Base-by-base conservation (phyloP, 2,329 filamentous ascomycete genomes). In the Macrophomina tecta region DNA sequence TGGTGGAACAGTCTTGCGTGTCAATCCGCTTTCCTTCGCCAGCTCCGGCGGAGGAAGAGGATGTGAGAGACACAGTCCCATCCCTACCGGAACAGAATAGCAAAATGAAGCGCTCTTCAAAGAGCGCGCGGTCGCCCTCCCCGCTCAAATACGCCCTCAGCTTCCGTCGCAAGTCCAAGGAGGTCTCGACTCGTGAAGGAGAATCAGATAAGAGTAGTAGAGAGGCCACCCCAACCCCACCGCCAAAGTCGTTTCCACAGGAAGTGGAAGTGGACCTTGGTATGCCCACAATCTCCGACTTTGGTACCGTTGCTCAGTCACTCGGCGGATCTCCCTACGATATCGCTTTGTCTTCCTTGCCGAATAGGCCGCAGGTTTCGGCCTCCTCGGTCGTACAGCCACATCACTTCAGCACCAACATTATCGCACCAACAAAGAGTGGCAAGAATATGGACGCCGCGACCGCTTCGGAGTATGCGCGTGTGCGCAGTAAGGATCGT, bases 251-350 rank as follows among this genome's bases (percentile, higher is more conserved):
- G 18, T 6, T 6, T 5, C 7, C 2, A 4, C 16, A 30, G n/a
- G 48, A 53, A 14, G 7, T n/a, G n/a, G 69, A 69, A 38, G 65
- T 73, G 14, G 67, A 70, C n/a, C 61, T 69, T 42, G 52, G 68
- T 32, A 66, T 72, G 42, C 64, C 72, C n/a, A 72, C 69, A 36
- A 72, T 78, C 14, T 74, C 77, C 34, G 75, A 82, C 68, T 76
- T 82, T 42, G 79, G 76, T 16, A 80, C 78, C 2, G 80, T 81
- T 5, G 78, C 79, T 4, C 71, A 76, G 11, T 74, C 79, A 4
- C 74, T 83, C 0, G 82, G 82, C 28, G 69, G 72, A 23, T 81
- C 78, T 11, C 80, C 81, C 5, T 83, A 82, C 68, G 81, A 83
- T 64, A 75, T 78, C 45, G 78, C 81, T 30, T n/a, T 64, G 6